phyloP scores from a whole-genome alignment of 2,329 filamentous ascomycete species.

The Aspergillus bombycis region DNA sequence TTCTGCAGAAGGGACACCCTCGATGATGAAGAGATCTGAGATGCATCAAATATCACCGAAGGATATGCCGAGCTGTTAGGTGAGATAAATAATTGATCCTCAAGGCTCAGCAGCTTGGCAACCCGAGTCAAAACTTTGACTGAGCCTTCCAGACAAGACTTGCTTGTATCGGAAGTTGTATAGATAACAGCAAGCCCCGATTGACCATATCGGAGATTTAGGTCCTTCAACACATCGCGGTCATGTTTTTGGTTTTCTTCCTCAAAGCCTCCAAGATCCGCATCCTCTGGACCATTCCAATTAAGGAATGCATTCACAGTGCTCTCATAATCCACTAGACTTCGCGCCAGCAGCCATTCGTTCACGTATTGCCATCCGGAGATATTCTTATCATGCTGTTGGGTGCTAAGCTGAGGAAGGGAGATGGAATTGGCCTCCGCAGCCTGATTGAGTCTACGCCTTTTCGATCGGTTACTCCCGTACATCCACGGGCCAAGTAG shows the following conservation, averaged over 20 bases:
- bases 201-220: conserved; percentile 57
- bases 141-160: conserved; percentile 50
- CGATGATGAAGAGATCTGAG: conserved; percentile 39
- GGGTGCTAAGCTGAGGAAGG: conserved; percentile 23
- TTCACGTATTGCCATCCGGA: conserved; percentile 62
- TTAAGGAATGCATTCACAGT: conserved; percentile 55
- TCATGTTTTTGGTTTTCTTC: conserved; percentile 45
- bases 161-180: conserved; percentile 50
- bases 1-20: conserved; percentile 47
- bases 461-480: conserved; percentile 58
- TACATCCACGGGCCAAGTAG: conserved; percentile 67
- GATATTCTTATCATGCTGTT: conserved; percentile 27
- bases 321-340: conserved; percentile 53
- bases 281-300: conserved; percentile 64
- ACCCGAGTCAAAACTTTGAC: conserved; percentile 55
- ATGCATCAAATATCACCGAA: conserved; percentile 35
- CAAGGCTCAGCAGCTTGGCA: conserved; percentile 54
- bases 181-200: conserved; percentile 64
- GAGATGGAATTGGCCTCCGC: conserved; percentile 33
- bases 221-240: conserved; percentile 48
- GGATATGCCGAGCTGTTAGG: conserved; percentile 28
- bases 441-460: conserved; percentile 50
- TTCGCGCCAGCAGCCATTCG: conserved; percentile 60
- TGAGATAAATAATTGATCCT: conserved; percentile 45
- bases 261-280: conserved; percentile 60